phyloP scores from a whole-genome alignment of 2,329 filamentous ascomycete species.

The Pseudogymnoascus sp. region DNA sequence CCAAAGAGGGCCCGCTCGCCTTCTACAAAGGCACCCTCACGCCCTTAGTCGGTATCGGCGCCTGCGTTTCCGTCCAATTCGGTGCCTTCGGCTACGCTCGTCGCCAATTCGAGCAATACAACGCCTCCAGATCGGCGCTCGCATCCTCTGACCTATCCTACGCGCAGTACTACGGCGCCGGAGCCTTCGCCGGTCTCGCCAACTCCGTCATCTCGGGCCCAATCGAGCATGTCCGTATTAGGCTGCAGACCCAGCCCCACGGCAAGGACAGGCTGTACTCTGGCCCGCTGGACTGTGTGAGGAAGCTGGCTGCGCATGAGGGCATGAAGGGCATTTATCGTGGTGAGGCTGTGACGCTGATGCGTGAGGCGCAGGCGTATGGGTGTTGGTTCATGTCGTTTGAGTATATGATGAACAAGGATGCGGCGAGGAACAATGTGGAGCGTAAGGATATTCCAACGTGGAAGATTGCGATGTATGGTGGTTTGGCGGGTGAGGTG shows the following conservation, averaged over 20 bases:
- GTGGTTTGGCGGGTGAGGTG: constrained; percentile 85
- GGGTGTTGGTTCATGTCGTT: constrained; percentile 92
- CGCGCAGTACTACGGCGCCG: constrained; percentile 78
- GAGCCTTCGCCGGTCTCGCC: constrained; percentile 84
- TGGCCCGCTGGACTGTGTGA: constrained; percentile 84
- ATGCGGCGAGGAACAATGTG: constrained; percentile 68
- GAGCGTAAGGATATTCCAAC: constrained; percentile 69
- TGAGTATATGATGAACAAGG: constrained; percentile 91
- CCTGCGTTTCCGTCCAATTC: constrained; percentile 97
- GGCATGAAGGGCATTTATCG: constrained; percentile 74
- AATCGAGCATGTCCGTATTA: constrained; percentile 94
- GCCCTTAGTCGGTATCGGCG: constrained; percentile 88
- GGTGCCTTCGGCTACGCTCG: constrained; percentile 91
- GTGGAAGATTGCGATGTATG: constrained; percentile 84
- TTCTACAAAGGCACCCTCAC: constrained; percentile 99
- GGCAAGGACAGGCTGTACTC: constrained; percentile 67
- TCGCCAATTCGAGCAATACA: constrained; percentile 71
- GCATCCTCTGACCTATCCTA: constrained; percentile 54
- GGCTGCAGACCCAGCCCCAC: constrained; percentile 93
- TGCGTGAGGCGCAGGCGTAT: constrained; percentile 89
- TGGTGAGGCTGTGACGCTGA: constrained; percentile 74
- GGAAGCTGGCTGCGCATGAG: constrained; percentile 62
- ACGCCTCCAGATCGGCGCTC: constrained; percentile 38
- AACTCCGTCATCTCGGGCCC: constrained; percentile 84
- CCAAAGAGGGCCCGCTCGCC: constrained; percentile 76